phyloP scores from a whole-genome alignment of 306 rosid genomes.

The Trifolium fragiferum region DNA sequence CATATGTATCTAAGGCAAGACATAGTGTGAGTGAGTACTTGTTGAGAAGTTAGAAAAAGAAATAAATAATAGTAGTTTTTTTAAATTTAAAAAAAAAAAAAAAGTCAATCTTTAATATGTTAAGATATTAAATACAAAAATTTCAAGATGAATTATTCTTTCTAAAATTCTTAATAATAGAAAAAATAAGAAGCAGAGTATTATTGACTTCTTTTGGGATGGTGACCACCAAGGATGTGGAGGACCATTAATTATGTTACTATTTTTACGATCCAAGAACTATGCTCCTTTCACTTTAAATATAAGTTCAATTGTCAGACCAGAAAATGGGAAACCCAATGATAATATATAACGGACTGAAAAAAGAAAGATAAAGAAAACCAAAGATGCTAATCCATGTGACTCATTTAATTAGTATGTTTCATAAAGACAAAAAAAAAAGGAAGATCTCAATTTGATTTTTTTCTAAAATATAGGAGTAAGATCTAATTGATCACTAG shows the following conservation, averaged over 20 bases:
- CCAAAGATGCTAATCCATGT: conserved; percentile 38
- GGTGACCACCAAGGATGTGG: conserved; percentile 36
- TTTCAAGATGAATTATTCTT: too few relatives aligned
- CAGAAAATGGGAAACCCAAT: conserved; percentile 5
- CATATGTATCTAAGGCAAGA: too few relatives aligned
- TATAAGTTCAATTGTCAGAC: conserved; percentile 2
- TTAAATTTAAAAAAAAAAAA: too few relatives aligned
- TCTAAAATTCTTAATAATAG: too few relatives aligned
- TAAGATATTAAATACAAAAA: too few relatives aligned
- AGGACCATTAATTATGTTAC: conserved; percentile 23
- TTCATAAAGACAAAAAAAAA: conserved; percentile 18
- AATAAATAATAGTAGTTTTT: too few relatives aligned
- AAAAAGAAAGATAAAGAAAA: neutral
- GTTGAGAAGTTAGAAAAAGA: too few relatives aligned
- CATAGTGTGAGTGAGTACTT: too few relatives aligned
- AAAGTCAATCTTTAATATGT: too few relatives aligned
- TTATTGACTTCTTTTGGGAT: neutral
- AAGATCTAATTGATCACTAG: too few relatives aligned
- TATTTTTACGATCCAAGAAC: conserved; percentile 6
- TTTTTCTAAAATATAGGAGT: too few relatives aligned
- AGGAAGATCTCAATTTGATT: conserved; percentile 2
- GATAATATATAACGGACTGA: neutral
- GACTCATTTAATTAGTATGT: conserved; percentile 25
- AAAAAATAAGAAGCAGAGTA: too few relatives aligned
- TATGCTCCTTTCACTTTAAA: neutral